Conservation (phyloP, 202 grass and related monocot species). For the Bolboschoenoplectus hybrid region DNA sequence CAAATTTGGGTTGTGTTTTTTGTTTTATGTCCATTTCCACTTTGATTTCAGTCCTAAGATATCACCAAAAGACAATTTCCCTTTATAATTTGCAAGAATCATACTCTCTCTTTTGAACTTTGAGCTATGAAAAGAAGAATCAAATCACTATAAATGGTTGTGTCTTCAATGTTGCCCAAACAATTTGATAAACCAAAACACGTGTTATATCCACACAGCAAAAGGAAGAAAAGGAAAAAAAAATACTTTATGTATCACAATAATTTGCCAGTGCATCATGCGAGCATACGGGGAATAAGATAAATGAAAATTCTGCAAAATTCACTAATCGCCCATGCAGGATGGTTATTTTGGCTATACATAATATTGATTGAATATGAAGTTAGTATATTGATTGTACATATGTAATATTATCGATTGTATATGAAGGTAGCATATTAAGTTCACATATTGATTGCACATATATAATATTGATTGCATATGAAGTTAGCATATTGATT, state of each 20-base stretch:
- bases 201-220: not conserved
- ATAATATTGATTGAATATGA: not conserved
- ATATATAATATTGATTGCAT: too few relatives aligned
- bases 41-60: not conserved
- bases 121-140: not conserved
- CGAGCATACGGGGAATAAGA: not conserved
- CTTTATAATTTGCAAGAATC: not conserved
- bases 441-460: too few relatives aligned
- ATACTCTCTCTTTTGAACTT: not conserved
- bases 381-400: not conserved
- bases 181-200: not conserved
- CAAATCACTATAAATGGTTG: not conserved
- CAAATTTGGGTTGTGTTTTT: not conserved
- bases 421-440: too few relatives aligned
- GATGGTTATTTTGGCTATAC: not conserved
- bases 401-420: too few relatives aligned
- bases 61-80: not conserved
- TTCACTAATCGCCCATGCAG: not conserved
- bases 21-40: not conserved
- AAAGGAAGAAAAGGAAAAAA: conserved; percentile 1
- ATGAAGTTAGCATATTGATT: too few relatives aligned
- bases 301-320: not conserved
- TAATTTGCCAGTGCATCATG: conserved; percentile 17
- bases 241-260: not conserved
- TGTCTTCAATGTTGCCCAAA: not conserved